Conservation (phyloP, 2,329 filamentous ascomycete genomes). For the Purpureocillium lavendulum region DNA sequence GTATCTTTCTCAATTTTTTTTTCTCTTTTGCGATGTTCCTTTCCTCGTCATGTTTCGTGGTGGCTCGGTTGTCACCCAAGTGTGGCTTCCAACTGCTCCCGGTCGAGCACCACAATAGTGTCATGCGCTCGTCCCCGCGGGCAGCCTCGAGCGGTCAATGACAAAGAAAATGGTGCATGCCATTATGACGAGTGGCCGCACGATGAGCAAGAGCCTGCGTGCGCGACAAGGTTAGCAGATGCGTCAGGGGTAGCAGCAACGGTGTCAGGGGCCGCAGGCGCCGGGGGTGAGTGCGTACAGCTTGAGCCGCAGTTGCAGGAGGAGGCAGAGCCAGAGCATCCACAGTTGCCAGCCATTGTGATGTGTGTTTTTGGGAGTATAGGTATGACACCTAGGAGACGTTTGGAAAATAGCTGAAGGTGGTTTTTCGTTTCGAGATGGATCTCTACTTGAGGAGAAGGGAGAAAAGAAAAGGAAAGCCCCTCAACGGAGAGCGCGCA, state of each 20-base stretch:
- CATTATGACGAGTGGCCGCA: slow-evolving; percentile 11
- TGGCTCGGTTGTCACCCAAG: background rate
- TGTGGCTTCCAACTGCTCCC: too few species aligned
- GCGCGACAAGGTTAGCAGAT: slow-evolving; percentile 6
- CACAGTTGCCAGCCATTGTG: slow-evolving; percentile 28
- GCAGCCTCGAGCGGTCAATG: background rate
- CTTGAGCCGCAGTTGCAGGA: slow-evolving; percentile 27
- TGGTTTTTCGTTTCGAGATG: slow-evolving; percentile 6
- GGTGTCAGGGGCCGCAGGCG: background rate
- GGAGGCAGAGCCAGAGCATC: slow-evolving; percentile 23
- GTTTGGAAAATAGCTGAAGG: slow-evolving; percentile 1
- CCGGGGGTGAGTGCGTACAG: slow-evolving; percentile 16
- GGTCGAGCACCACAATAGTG: background rate
- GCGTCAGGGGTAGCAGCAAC: background rate
- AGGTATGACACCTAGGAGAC: slow-evolving; percentile 6
- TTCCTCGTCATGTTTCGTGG: background rate
- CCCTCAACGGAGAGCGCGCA: slow-evolving; percentile 6
- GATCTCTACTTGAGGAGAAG: slow-evolving; percentile 9
- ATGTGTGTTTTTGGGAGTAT: slow-evolving; percentile 5
- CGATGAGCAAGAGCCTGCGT: slow-evolving; percentile 22
- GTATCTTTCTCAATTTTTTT: too few species aligned
- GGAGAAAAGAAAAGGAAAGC: background rate
- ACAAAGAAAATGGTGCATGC: background rate
- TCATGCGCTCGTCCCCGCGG: too few species aligned
- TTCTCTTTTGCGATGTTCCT: slow-evolving; percentile 6